phyloP scores from a whole-genome alignment of 2,329 filamentous ascomycete species.

The Calonectria pteridis region DNA sequence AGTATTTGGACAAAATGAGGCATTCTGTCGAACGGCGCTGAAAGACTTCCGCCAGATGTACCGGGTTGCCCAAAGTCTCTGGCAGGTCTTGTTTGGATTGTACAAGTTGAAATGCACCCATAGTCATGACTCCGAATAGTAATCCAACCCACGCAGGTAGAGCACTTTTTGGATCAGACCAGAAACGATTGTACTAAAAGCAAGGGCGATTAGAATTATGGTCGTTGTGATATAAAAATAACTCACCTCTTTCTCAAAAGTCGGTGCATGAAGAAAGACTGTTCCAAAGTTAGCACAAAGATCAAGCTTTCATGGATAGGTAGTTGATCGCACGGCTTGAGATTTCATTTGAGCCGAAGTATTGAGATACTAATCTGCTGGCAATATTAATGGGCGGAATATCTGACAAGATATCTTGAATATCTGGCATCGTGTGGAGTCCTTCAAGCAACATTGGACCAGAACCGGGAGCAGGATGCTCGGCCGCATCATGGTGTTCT shows the following conservation, averaged over 20 bases:
- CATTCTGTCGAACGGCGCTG: constrained; percentile 34
- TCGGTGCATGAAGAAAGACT: constrained; percentile 34
- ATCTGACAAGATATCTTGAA: constrained; percentile 31
- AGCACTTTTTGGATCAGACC: constrained; percentile 13
- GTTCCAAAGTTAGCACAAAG: not conserved
- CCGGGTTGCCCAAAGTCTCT: constrained; percentile 16
- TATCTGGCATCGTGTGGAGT: not conserved
- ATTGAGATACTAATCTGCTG: constrained; percentile 33
- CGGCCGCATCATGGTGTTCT: not conserved
- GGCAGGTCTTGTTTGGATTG: constrained; percentile 30
- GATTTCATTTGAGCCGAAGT: constrained; percentile 34
- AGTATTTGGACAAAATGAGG: constrained; percentile 33
- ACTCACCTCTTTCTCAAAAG: constrained; percentile 36
- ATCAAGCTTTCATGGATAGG: fast-evolving
- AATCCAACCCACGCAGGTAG: constrained; percentile 33
- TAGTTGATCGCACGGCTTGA: constrained; percentile 21
- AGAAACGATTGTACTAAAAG: constrained; percentile 30
- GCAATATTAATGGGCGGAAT: constrained; percentile 26
- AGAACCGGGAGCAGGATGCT: constrained; percentile 7
- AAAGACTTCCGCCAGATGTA: constrained; percentile 24
- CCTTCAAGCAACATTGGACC: constrained; percentile 31
- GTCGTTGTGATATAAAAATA: not conserved
- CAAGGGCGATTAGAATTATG: not conserved
- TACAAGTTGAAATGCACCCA: constrained; percentile 30
- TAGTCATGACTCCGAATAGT: constrained; percentile 30